Conservation (phyloP, 192 early-diverging fungal species). For the Phycomyces nitens region DNA sequence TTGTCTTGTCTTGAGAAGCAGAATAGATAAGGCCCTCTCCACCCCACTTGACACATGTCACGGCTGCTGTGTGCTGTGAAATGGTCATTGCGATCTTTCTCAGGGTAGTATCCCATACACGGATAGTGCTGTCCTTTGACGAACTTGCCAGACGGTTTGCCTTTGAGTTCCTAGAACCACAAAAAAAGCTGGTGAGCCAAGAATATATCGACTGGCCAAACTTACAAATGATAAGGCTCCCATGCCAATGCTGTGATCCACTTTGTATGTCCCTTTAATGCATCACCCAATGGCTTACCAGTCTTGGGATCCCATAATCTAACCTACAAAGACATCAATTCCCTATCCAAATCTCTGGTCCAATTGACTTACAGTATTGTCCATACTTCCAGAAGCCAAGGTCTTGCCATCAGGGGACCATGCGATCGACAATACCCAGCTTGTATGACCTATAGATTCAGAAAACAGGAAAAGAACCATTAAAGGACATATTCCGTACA, state of each 20-base stretch:
- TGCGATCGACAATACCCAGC: constrained; percentile 90
- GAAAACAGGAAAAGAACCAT: no score
- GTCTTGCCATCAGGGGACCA: constrained; percentile 89
- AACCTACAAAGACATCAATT: constrained; percentile 15
- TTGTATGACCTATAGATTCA: constrained; percentile 62
- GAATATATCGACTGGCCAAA: background rate
- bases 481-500: no score
- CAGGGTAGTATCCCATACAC: constrained; percentile 87
- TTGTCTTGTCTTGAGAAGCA: constrained; percentile 89
- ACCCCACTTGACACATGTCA: constrained; percentile 95
- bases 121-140: constrained; percentile 91
- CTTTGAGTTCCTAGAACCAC: constrained; percentile 57
- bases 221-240: constrained; percentile 88
- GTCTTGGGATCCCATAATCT: constrained; percentile 87
- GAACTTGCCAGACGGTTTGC: constrained; percentile 82
- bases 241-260: constrained; percentile 88
- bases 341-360: background rate
- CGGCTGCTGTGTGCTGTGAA: constrained; percentile 86
- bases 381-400: constrained; percentile 93
- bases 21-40: constrained; percentile 93
- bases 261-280: constrained; percentile 81
- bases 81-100: constrained; percentile 75
- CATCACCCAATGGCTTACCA: constrained; percentile 74
- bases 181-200: background rate
- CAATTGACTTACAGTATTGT: constrained; percentile 55